Evolutionary conservation across 257 asterid species (phyloP).

Genomic region (Plantago elongata): DNA sequence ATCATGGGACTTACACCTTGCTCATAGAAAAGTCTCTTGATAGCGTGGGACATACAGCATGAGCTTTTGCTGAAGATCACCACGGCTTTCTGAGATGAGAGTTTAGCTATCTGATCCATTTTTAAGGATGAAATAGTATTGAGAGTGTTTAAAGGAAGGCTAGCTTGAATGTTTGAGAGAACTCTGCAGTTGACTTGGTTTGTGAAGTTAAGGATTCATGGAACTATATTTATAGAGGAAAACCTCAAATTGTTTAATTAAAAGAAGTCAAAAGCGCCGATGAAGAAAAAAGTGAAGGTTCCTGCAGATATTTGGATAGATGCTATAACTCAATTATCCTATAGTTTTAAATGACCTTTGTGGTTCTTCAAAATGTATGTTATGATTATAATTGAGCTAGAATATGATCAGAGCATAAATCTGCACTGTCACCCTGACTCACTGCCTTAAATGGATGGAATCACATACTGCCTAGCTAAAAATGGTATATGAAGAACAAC

Average conservation of each 20-base stretch:
- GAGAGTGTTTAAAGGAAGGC: not conserved
- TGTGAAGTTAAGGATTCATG: slow-evolving; percentile 3
- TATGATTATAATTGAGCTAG: slow-evolving; percentile 7
- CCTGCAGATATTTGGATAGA: slow-evolving; percentile 39
- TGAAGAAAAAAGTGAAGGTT: slow-evolving; percentile 26
- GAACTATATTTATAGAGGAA: slow-evolving; percentile 23
- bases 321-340: slow-evolving; percentile 23
- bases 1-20: slow-evolving; percentile 54
- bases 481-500: not conserved
- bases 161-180: not conserved
- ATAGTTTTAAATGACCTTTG: slow-evolving; percentile 15
- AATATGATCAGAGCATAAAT: slow-evolving; percentile 8
- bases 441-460: no score
- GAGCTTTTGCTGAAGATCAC: slow-evolving; percentile 60
- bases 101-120: slow-evolving; percentile 37
- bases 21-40: slow-evolving; percentile 47
- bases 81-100: slow-evolving; percentile 44
- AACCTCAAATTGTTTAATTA: slow-evolving; percentile 2
- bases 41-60: slow-evolving; percentile 66
- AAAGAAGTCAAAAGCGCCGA: not conserved
- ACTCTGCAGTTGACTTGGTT: not conserved
- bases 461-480: no score
- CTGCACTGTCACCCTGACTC: no score
- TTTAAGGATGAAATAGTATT: not conserved
- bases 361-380: slow-evolving; percentile 15